Percentiles rank a stretch among this genome's conserved stretches.
Evolutionary conservation across 441 rosid species (phyloP).

Genomic region (Geranium incanum): DNA sequence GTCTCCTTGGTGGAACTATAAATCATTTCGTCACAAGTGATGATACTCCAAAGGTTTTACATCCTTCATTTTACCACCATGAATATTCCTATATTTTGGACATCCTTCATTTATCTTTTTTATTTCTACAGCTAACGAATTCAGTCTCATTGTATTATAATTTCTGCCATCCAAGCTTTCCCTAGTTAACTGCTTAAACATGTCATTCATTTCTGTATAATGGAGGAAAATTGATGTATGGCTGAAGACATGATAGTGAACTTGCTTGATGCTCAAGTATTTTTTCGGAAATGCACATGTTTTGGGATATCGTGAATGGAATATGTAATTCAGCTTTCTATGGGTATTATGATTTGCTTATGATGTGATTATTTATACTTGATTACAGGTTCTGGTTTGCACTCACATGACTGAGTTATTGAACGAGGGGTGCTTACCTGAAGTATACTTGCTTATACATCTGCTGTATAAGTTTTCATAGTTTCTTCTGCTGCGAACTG

Average conservation of each 20-base stretch:
- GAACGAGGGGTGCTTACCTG: constrained; percentile 60
- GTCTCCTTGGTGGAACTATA: constrained; percentile 91
- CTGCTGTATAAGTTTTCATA: constrained; percentile 18
- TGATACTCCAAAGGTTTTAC: constrained; percentile 83
- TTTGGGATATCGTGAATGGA: not conserved
- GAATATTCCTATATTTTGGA: not conserved
- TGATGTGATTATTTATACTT: constrained; percentile 7
- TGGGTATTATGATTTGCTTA: not conserved
- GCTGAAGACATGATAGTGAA: not conserved
- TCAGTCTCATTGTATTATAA: constrained; percentile 1
- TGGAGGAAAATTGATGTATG: not conserved
- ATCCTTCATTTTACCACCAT: constrained; percentile 17
- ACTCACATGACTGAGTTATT: constrained; percentile 86
- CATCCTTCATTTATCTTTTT: not conserved
- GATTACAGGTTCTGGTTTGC: constrained; percentile 67
- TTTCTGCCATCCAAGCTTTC: constrained; percentile 1
- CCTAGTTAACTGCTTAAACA: not conserved
- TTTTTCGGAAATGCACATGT: not conserved
- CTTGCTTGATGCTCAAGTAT: not conserved
- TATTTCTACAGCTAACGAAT: not conserved
- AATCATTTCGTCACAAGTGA: constrained; percentile 52
- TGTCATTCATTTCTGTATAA: not conserved
- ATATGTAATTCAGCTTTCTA: not conserved
- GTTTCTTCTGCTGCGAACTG: constrained; percentile 12
- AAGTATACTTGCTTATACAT: constrained; percentile 38